Percentiles rank a stretch among this genome's conserved stretches.
phyloP scores from a whole-genome alignment of 495 filamentous ascomycete genomes.

The Amniculicola lignicola region DNA sequence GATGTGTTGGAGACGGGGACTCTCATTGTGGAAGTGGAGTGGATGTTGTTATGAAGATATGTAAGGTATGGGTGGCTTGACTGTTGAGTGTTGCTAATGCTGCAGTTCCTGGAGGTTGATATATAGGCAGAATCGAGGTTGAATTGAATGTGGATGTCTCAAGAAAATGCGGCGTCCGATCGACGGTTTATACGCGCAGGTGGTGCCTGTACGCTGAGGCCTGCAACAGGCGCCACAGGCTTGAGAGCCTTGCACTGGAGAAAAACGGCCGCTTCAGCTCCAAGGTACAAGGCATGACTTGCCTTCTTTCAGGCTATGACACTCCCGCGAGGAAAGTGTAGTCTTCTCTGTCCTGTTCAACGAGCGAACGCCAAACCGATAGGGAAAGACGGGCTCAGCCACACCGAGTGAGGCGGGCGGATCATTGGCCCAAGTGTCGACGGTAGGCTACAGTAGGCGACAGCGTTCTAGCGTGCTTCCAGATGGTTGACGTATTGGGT shows the following conservation, averaged over 20 bases:
- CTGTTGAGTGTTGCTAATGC: not conserved
- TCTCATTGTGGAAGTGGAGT: conserved; percentile 3
- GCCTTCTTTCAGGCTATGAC: conserved; percentile 27
- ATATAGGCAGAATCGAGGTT: conserved; percentile 12
- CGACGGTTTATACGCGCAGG: not conserved
- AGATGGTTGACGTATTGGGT: not conserved
- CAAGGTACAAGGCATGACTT: conserved; percentile 12
- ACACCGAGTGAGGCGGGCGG: conserved; percentile 5
- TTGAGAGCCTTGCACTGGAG: conserved; percentile 20
- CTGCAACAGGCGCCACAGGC: conserved; percentile 9
- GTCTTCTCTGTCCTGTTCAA: too few relatives aligned
- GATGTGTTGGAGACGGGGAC: not conserved
- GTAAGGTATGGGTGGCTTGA: not conserved
- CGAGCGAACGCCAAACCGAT: not conserved
- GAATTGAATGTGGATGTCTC: conserved; percentile 4
- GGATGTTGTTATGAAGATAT: not conserved
- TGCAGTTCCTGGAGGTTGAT: not conserved
- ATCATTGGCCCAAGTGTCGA: not conserved
- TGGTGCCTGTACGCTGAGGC: conserved; percentile 13
- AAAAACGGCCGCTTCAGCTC: not conserved
- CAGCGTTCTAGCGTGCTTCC: conserved; percentile 17
- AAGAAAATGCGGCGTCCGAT: not conserved
- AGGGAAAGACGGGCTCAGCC: conserved; percentile 1
- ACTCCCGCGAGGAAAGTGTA: not conserved
- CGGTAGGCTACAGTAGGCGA: conserved; percentile 7